A percentile compares a stretch with the other conserved stretches of the same genome.
These are phyloP conservation scores for Fraxinus latifolia DNA, from an alignment of 305 asterid genomes.

Conservation along the genomic window DNA sequence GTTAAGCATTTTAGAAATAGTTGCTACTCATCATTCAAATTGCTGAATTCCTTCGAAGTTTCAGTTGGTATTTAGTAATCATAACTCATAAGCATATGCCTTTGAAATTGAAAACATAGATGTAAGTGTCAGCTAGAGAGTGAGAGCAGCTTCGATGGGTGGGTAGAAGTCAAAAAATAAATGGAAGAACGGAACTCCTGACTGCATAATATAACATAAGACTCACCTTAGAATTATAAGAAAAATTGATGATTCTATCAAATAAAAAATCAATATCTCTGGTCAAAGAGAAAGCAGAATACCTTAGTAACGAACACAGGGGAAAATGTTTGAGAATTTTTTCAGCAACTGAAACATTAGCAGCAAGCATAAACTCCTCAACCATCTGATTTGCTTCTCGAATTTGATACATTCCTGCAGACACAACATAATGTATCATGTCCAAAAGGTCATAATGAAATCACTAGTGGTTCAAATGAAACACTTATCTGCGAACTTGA, in stretches of 20 bases:
- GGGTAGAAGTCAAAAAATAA: conserved; percentile 10
- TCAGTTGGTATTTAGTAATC: background rate
- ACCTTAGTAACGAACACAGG: conserved; percentile 73
- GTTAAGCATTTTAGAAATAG: background rate
- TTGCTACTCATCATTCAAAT: background rate
- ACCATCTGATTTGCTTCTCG: conserved; percentile 99
- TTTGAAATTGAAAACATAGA: background rate
- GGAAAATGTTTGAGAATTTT: conserved; percentile 84
- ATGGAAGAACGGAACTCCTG: conserved; percentile 3
- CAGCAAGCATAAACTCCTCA: conserved; percentile 99
- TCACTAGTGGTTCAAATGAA: background rate
- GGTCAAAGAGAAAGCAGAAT: conserved; percentile 20
- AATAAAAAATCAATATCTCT: conserved; percentile 13
- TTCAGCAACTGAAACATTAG: conserved; percentile 91
- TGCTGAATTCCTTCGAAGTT: background rate
- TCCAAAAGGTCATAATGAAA: conserved; percentile 11
- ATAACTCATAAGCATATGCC: conserved; percentile 7
- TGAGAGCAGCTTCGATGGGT: conserved; percentile 17
- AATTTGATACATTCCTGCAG: conserved; percentile 97
- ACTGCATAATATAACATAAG: background rate
- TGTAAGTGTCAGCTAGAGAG: background rate
- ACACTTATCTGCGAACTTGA: background rate
- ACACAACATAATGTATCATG: conserved; percentile 18
- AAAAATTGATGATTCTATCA: conserved; percentile 7
- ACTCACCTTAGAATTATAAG: background rate